A percentile compares a stretch with the other conserved stretches of the same genome.
These are phyloP conservation scores for Euphorbia celastroides DNA, from an alignment of 441 rosid species.

Conservation along the genomic window DNA sequence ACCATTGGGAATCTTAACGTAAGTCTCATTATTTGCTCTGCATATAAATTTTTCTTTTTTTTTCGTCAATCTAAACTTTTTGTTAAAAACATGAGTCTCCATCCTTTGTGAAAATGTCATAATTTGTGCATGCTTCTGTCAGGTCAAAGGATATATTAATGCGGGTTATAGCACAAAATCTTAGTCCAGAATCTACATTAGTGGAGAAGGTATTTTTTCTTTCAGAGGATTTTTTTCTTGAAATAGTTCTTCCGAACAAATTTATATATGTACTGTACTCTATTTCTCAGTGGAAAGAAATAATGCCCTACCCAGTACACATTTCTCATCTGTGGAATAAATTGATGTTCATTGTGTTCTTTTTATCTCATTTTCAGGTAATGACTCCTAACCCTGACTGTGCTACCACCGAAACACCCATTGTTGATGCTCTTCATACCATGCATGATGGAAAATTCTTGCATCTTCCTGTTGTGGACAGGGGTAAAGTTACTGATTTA, in stretches of 20 bases:
- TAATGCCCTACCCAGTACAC: neutral
- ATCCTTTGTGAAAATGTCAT: neutral
- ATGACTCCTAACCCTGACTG: conserved; percentile 98
- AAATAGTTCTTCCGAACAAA: neutral
- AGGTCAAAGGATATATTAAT: conserved; percentile 95
- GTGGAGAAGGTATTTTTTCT: conserved; percentile 66
- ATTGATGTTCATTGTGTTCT: neutral
- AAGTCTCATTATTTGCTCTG: conserved; percentile 26
- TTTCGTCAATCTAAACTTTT: neutral
- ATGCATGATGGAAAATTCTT: conserved; percentile 97
- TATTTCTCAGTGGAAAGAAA: too few relatives aligned
- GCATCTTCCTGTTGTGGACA: conserved; percentile 89
- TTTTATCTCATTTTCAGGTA: conserved; percentile 43
- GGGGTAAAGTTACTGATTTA: conserved; percentile 38
- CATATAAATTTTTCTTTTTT: neutral
- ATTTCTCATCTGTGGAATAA: neutral
- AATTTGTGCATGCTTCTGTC: conserved; percentile 23
- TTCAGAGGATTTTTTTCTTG: neutral
- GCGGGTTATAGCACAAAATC: conserved; percentile 84
- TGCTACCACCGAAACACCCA: conserved; percentile 75
- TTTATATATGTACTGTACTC: neutral
- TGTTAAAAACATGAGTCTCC: neutral
- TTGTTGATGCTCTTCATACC: conserved; percentile 84
- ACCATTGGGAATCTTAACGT: conserved; percentile 88
- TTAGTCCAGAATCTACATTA: conserved; percentile 58